Evolutionary conservation across 148 eudicot genomes (phyloP), one percentile per base, ranked within the genome.

Genomic region (Polygonum aviculare): DNA sequence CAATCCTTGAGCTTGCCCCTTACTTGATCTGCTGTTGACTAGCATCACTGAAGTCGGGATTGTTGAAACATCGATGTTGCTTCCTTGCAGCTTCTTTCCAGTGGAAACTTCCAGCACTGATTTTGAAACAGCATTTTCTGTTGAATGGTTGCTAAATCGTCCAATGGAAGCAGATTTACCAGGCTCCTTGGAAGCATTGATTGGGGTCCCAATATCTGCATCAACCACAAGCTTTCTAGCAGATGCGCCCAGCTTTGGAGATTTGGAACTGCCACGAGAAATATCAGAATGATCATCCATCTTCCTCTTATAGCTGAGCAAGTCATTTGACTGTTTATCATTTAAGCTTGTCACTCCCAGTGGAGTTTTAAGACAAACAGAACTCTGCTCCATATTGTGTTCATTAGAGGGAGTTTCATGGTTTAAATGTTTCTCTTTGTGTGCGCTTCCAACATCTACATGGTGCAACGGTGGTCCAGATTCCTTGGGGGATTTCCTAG

Each of bases 261-360:
- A 84, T 79, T 86, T 86, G 41, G 87, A 72, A 76, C 81, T 83
- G 39, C 74, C 51, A 41, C 26, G 74, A 78, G 91, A 85, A 51
- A 77, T 73, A 81, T 78, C 76, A 31, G 77, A 72, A 19, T 65
- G 80, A 52, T 57, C 72, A 76, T 80, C 89, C 63, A 77, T 70
- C 80, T 81, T 86, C 80, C 90, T 88, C 85, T 89, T 94, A 39
- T 69, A 80, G 57, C 78, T 75, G 51, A 69, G 63, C 2, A 31
- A 31, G 74, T 60, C 47, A 78, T 72, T 77, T 74, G 75, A 65
- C 26, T 50, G 84, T 59, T 75, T 80, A 62, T 77, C 85, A 71
- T 70, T 33, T 26, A 72, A 67, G 7, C 21, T 67, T 67, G 44
- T 9, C 41, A 38, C 44, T 35, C 21, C 72, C 5, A 67, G 19